Evolutionary conservation across 371 early-diverging fungal species (phyloP).

Genomic region (Fennellomyces sp.): DNA sequence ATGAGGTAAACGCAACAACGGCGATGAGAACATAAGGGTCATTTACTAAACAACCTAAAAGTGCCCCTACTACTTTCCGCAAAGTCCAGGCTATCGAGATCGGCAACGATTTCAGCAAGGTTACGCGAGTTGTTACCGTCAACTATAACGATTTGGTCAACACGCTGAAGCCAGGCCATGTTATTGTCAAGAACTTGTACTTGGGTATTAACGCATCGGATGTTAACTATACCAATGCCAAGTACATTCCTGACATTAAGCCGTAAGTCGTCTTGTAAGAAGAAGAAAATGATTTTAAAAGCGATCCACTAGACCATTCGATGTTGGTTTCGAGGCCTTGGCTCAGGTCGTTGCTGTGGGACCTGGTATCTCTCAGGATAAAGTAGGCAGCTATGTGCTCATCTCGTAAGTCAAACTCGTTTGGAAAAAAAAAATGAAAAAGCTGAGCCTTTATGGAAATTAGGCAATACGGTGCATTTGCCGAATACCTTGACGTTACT

Average conservation of each 20-base stretch:
- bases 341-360: constrained; percentile 60
- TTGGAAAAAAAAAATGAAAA: background rate
- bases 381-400: constrained; percentile 34
- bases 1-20: too few relatives aligned
- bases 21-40: too few relatives aligned
- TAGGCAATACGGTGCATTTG: constrained; percentile 58
- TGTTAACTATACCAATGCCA: constrained; percentile 61
- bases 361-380: constrained; percentile 30
- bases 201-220: constrained; percentile 68
- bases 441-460: background rate
- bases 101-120: constrained; percentile 39
- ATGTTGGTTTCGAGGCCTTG: constrained; percentile 63
- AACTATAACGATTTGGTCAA: constrained; percentile 24
- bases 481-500: constrained; percentile 46
- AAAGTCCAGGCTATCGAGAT: constrained; percentile 42
- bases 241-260: constrained; percentile 55
- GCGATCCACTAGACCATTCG: constrained; percentile 60
- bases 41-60: background rate
- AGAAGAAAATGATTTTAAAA: too few relatives aligned
- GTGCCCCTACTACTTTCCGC: constrained; percentile 24
- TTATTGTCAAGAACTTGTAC: constrained; percentile 48
- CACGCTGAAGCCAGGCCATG: constrained; percentile 34
- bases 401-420: constrained; percentile 20
- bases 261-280: constrained; percentile 55
- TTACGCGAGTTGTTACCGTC: constrained; percentile 32